A percentile compares a stretch with the other conserved stretches of the same genome.
Evolutionary conservation across 2,329 filamentous ascomycete species (phyloP).

Genomic region (Xylaria sp.): DNA sequence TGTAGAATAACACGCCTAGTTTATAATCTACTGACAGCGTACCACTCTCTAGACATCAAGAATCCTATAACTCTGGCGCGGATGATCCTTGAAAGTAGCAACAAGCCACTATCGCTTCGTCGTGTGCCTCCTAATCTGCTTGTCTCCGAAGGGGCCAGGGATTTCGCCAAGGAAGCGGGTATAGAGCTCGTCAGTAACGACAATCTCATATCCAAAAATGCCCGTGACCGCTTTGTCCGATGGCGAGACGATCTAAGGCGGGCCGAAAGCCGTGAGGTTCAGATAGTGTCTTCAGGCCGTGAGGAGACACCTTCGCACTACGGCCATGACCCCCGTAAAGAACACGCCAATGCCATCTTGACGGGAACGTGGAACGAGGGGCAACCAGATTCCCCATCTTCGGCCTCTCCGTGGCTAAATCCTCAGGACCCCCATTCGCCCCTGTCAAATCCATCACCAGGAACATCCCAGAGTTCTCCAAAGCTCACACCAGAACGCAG

Average conservation of each 20-base stretch:
- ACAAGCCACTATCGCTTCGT: constrained; percentile 80
- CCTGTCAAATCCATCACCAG: constrained; percentile 25
- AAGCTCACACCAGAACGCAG: constrained; percentile 42
- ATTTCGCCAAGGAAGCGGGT: constrained; percentile 85
- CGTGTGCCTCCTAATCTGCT: constrained; percentile 94
- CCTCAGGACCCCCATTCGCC: constrained; percentile 35
- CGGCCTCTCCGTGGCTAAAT: constrained; percentile 38
- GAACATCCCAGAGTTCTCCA: constrained; percentile 36
- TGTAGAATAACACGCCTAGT: not conserved
- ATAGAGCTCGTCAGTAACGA: constrained; percentile 80
- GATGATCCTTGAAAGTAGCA: constrained; percentile 81
- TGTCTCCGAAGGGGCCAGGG: constrained; percentile 83
- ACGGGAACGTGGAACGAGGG: constrained; percentile 72
- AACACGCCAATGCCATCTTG: constrained; percentile 66
- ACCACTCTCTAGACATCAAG: constrained; percentile 74
- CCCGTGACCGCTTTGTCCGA: constrained; percentile 79
- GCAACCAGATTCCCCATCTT: constrained; percentile 66
- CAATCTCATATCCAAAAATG: constrained; percentile 80
- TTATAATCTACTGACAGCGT: constrained; percentile 12
- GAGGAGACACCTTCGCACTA: constrained; percentile 10
- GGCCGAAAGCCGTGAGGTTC: constrained; percentile 62
- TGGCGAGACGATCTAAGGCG: constrained; percentile 81
- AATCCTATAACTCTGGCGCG: constrained; percentile 93
- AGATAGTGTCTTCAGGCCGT: constrained; percentile 44
- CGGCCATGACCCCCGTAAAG: constrained; percentile 49